A percentile compares a stretch with the other conserved stretches of the same genome.
phyloP scores from a whole-genome alignment of 495 filamentous ascomycete species.

The Massariosphaeria phaeospora region DNA sequence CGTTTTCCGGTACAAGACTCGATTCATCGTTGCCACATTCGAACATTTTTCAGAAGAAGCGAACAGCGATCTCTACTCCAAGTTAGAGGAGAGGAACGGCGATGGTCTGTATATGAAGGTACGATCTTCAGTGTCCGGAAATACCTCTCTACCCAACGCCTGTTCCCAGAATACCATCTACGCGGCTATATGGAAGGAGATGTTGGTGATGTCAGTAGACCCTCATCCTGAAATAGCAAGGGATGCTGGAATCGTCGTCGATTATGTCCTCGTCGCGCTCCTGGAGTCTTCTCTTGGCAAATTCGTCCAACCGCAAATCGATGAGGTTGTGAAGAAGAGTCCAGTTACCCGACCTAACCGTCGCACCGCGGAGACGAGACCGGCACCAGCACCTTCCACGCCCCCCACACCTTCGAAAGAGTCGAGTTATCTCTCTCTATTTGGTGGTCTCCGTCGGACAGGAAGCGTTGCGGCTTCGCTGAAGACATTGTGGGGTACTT shows the following conservation, averaged over 20 bases:
- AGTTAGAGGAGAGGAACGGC: slow-evolving; percentile 17
- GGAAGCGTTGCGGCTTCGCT: slow-evolving; percentile 68
- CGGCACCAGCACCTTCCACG: slow-evolving; percentile 45
- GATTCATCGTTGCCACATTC: slow-evolving; percentile 85
- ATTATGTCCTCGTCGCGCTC: slow-evolving; percentile 73
- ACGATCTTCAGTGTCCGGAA: not conserved
- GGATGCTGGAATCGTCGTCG: slow-evolving; percentile 73
- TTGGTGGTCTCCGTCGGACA: slow-evolving; percentile 55
- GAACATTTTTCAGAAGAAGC: slow-evolving; percentile 86
- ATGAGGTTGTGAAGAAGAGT: slow-evolving; percentile 62
- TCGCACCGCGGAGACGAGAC: slow-evolving; percentile 4
- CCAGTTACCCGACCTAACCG: slow-evolving; percentile 11
- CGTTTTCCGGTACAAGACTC: slow-evolving; percentile 82
- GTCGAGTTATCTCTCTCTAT: slow-evolving; percentile 60
- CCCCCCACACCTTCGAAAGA: slow-evolving; percentile 53
- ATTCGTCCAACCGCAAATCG: slow-evolving; percentile 65
- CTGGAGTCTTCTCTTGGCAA: slow-evolving; percentile 69
- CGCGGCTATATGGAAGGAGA: slow-evolving; percentile 87
- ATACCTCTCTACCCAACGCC: slow-evolving; percentile 21
- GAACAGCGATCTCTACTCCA: slow-evolving; percentile 1
- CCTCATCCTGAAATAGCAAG: slow-evolving; percentile 90
- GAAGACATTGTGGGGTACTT: slow-evolving; percentile 59
- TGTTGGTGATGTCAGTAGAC: slow-evolving; percentile 84
- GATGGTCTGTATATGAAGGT: slow-evolving; percentile 29
- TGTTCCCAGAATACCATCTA: slow-evolving; percentile 84